Base-by-base conservation (phyloP, 768 basidiomycete genomes). In the Tremella yokohamensis region DNA sequence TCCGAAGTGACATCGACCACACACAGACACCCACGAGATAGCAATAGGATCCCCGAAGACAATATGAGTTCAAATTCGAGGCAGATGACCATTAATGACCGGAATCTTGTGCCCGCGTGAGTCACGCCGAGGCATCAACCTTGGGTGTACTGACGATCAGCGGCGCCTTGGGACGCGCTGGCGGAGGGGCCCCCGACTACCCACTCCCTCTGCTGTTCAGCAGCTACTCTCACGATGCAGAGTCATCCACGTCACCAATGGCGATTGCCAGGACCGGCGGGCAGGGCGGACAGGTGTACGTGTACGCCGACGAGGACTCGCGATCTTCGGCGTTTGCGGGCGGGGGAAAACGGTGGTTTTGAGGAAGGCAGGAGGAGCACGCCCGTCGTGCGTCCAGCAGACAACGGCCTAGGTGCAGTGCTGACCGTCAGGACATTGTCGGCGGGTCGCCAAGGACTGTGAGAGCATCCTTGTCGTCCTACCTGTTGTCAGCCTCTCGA, bases 301-400 rank as follows among this genome's bases (percentile, higher is more conserved):
- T 69, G 9, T 76, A 73, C 52, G 49, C 69, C 22, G 70, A 70
- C 18, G 67, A 68, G 37, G 25, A 24, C 11, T 44, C 42, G 39
- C 18, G 22, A 19, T 2, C 22, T 15, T 50, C 61, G 56, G 59
- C 69, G 25, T 70, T 68, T 51, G 72, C 66, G 47, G 73, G 73
- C 56, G 73, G 73, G 45, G 72, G 70, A 60, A 59, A 69, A 62
- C 73, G 64, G 73, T 76, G 75, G 75, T 66, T 75, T 75, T 76
- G 75, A 76, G 64, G 72, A 69, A 64, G 67, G 73, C 70, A 72
- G 70, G 69, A 73, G 72, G 70, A 72, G 67, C 62, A 63, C 69
- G 65, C 68, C 64, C 60, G 62, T 65, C 63, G 74, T 72, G 55
- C 64, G 71, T 70, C 22, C 34, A 3, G 26, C 37, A 15, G 2